Conservation (phyloP, 2,329 filamentous ascomycete genomes). For the Didymella pinodella region DNA sequence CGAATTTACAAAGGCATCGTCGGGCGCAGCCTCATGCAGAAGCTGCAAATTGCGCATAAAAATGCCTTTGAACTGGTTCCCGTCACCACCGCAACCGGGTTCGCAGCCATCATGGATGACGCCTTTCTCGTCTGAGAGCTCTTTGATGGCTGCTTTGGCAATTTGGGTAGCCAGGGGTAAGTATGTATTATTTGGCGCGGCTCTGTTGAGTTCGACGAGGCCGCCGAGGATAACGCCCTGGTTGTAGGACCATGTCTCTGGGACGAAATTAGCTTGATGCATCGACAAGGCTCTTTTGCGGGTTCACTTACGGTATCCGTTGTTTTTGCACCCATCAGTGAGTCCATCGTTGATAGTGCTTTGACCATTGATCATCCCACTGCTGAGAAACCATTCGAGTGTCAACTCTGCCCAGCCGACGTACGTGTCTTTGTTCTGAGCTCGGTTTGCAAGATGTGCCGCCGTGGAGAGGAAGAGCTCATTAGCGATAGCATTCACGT, state of each 20-base stretch:
- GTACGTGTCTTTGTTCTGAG: conserved; percentile 52
- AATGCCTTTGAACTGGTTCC: conserved; percentile 75
- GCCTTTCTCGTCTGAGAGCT: conserved; percentile 48
- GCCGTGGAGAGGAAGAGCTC: conserved; percentile 64
- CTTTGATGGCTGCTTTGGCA: conserved; percentile 49
- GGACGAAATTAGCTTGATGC: background rate
- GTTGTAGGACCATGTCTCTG: conserved; percentile 62
- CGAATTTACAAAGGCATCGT: conserved; percentile 61
- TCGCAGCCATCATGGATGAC: conserved; percentile 55
- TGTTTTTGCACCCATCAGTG: conserved; percentile 60
- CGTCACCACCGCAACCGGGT: conserved; percentile 52
- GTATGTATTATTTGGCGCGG: conserved; percentile 47
- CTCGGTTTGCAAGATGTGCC: conserved; percentile 63
- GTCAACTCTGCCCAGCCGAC: conserved; percentile 57
- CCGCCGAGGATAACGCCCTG: conserved; percentile 69
- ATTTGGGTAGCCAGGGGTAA: conserved; percentile 49
- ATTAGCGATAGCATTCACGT: conserved; percentile 64
- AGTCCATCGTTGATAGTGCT: conserved; percentile 65
- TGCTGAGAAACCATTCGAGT: conserved; percentile 61
- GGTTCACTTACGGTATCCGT: conserved; percentile 49
- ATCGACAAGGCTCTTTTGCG: background rate
- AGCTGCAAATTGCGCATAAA: conserved; percentile 71
- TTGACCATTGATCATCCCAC: conserved; percentile 57
- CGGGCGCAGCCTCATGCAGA: conserved; percentile 62
- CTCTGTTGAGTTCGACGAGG: conserved; percentile 61